Percentiles rank a stretch among this genome's conserved stretches.
These are phyloP conservation scores for Penicillium sp. DNA, from an alignment of 2,329 filamentous ascomycete species.

Conservation along the genomic window DNA sequence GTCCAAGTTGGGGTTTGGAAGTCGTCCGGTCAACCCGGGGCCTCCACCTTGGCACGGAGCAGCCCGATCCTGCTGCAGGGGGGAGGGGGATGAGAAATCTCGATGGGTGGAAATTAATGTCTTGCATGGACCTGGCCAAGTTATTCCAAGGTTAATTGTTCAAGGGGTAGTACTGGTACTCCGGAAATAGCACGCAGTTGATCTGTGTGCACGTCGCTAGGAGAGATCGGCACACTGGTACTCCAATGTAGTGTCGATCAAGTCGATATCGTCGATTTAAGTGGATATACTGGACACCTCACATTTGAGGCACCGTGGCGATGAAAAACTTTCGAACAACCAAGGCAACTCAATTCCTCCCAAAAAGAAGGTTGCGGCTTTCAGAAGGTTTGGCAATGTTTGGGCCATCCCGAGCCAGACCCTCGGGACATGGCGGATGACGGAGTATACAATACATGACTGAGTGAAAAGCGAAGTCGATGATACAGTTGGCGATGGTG, in stretches of 20 bases:
- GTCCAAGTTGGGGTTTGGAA: background rate
- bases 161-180: background rate
- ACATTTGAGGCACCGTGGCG: slow-evolving; percentile 9
- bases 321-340: background rate
- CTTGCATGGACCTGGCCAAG: background rate
- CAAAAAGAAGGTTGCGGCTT: no score
- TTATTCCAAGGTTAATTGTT: background rate
- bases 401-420: no score
- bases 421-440: no score
- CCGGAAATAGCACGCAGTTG: background rate
- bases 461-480: no score
- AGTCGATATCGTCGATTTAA: background rate
- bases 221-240: background rate
- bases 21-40: background rate
- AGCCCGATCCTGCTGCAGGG: slow-evolving; percentile 2
- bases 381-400: no score
- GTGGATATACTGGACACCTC: slow-evolving; percentile 1
- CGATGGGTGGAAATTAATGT: slow-evolving; percentile 1
- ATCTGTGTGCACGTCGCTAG: slow-evolving; percentile 3
- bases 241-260: background rate
- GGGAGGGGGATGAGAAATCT: background rate
- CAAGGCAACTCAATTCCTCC: background rate
- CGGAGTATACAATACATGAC: no score
- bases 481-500: no score
- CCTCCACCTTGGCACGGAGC: background rate